These are phyloP conservation scores for Lactifluus hygrophoroides DNA, from an alignment of 768 basidiomycete genomes.

Conservation along the genomic window DNA sequence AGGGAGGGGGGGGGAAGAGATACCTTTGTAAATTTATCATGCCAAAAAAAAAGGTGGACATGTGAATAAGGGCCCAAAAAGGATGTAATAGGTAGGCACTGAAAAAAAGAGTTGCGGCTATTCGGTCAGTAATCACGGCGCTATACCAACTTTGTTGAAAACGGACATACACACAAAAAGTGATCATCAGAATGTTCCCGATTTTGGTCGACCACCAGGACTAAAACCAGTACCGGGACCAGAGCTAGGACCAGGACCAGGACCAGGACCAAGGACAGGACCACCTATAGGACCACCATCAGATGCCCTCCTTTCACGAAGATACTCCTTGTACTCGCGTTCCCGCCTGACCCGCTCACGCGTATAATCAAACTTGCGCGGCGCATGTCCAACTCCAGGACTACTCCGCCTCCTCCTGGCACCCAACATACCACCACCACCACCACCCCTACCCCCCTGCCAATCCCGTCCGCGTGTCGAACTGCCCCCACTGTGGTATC, in stretches of 20 bases:
- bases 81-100: too few species aligned
- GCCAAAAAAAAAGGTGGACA: too few species aligned
- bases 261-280: too few species aligned
- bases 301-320: neutral
- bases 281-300: neutral
- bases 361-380: conserved; percentile 2
- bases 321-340: neutral
- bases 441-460: neutral
- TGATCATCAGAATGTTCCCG: neutral
- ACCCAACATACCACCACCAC: neutral
- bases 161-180: too few species aligned
- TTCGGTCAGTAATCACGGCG: too few species aligned
- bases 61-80: too few species aligned
- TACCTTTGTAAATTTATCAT: too few species aligned
- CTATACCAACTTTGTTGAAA: too few species aligned
- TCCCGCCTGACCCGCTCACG: neutral
- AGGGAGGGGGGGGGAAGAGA: too few species aligned
- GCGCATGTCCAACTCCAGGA: neutral
- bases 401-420: neutral
- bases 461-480: neutral
- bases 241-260: too few species aligned
- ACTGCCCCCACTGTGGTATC: neutral
- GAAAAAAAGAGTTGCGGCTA: too few species aligned
- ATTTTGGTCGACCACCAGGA: neutral
- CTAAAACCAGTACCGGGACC: neutral